Evolutionary conservation across 805 yeast species (phyloP).

Genomic region (Wickerhamiella hasegawae): DNA sequence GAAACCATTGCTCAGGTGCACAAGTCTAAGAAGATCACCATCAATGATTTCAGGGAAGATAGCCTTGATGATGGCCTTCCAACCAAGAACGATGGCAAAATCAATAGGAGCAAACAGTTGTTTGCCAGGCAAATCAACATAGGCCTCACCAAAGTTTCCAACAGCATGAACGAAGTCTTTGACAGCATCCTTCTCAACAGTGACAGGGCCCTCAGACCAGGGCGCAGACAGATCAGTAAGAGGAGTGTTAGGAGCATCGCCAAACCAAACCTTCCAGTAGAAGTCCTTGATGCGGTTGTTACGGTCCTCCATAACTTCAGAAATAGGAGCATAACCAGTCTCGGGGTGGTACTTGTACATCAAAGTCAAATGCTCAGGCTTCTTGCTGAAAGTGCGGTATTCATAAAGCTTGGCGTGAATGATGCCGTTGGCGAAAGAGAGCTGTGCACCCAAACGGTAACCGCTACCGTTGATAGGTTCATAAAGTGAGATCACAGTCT

Average conservation of each 20-base stretch:
- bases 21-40: slow-evolving; percentile 87
- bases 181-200: slow-evolving; percentile 60
- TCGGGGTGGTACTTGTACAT: slow-evolving; percentile 64
- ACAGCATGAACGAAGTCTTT: slow-evolving; percentile 92
- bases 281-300: slow-evolving; percentile 85
- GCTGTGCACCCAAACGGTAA: slow-evolving; percentile 38
- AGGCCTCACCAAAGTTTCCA: slow-evolving; percentile 94
- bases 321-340: slow-evolving; percentile 91
- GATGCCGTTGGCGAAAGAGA: slow-evolving; percentile 35
- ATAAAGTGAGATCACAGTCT: slow-evolving; percentile 44
- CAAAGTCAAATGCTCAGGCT: slow-evolving; percentile 61
- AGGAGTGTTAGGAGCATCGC: slow-evolving; percentile 41
- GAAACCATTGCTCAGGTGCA: slow-evolving; percentile 90
- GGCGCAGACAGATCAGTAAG: slow-evolving; percentile 47
- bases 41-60: slow-evolving; percentile 93
- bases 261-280: slow-evolving; percentile 97
- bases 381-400: slow-evolving; percentile 66
- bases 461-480: slow-evolving; percentile 32
- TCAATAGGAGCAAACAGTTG: slow-evolving; percentile 90
- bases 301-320: slow-evolving; percentile 79
- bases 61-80: slow-evolving; percentile 97
- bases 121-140: slow-evolving; percentile 68
- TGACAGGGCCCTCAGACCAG: slow-evolving; percentile 39
- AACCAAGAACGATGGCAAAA: slow-evolving; percentile 94
- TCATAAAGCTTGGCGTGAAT: slow-evolving; percentile 70